Percentiles rank a stretch among this genome's conserved stretches.
These are phyloP conservation scores for Xylaria grammica DNA, from an alignment of 495 filamentous ascomycete species.

Conservation along the genomic window DNA sequence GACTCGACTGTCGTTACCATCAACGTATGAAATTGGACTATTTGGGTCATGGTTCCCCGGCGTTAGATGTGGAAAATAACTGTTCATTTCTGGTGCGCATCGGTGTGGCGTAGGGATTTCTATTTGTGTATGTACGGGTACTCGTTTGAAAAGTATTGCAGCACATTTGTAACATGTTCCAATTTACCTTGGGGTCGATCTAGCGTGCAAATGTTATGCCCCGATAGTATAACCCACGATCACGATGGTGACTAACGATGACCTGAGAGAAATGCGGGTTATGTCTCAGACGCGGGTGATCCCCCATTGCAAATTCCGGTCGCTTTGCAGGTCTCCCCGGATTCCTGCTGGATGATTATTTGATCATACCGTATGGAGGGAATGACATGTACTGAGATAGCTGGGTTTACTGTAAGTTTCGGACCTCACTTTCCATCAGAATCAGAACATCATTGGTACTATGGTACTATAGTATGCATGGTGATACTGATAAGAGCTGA, in stretches of 20 bases:
- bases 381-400: conserved; percentile 8
- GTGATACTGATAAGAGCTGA: not conserved
- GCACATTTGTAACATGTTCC: not conserved
- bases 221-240: not conserved
- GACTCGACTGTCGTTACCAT: not conserved
- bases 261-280: conserved; percentile 1
- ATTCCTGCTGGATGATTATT: not conserved
- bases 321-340: not conserved
- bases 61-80: not conserved
- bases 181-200: not conserved
- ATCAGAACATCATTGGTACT: too few species aligned
- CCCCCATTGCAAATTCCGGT: not conserved
- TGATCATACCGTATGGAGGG: not conserved
- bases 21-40: not conserved
- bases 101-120: not conserved
- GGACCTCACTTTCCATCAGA: too few species aligned
- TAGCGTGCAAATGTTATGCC: not conserved
- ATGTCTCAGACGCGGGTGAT: not conserved
- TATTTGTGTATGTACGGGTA: not conserved
- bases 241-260: conserved; percentile 16
- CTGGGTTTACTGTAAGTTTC: too few species aligned
- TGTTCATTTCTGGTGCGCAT: conserved; percentile 13
- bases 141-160: not conserved
- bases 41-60: not conserved
- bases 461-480: not conserved